Conservation (phyloP, 345 rosid genomes). For the Aquilaria yunnanensis region DNA sequence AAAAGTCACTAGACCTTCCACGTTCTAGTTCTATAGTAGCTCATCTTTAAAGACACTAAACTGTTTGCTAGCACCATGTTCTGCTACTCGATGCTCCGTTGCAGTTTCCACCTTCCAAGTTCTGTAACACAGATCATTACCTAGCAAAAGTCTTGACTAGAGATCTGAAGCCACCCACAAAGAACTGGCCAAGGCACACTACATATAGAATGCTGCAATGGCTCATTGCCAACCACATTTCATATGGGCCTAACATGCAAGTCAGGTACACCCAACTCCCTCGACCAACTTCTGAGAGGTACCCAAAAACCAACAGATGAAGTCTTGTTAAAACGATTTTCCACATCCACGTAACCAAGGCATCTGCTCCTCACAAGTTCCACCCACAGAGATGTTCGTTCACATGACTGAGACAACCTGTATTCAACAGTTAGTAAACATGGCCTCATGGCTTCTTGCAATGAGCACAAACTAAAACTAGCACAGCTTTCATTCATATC, state of each 20-base stretch:
- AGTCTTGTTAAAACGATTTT: slow-evolving; percentile 27
- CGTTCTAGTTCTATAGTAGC: too few species aligned
- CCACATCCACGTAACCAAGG: slow-evolving; percentile 40
- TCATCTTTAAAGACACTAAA: too few species aligned
- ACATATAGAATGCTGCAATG: slow-evolving; percentile 11
- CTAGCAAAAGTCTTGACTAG: slow-evolving; percentile 10
- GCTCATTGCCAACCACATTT: slow-evolving; percentile 13
- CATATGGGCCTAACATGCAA: slow-evolving; percentile 25
- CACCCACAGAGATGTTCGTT: slow-evolving; percentile 27
- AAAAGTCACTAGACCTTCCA: too few species aligned
- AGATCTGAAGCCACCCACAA: slow-evolving; percentile 18
- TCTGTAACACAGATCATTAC: slow-evolving; percentile 9
- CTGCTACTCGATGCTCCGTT: slow-evolving; percentile 1
- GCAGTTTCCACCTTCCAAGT: slow-evolving; percentile 12
- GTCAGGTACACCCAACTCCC: slow-evolving; percentile 20
- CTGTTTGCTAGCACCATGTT: background rate
- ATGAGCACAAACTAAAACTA: too few species aligned
- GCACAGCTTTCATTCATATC: too few species aligned
- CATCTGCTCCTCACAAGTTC: slow-evolving; percentile 31
- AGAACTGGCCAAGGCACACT: slow-evolving; percentile 13
- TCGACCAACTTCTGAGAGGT: slow-evolving; percentile 26
- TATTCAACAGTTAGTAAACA: background rate
- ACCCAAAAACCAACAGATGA: slow-evolving; percentile 25
- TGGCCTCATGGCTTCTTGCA: too few species aligned
- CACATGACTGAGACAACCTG: slow-evolving; percentile 33